Conservation (phyloP, 2,329 filamentous ascomycete species). For the Microdochium trichocladiopsis region DNA sequence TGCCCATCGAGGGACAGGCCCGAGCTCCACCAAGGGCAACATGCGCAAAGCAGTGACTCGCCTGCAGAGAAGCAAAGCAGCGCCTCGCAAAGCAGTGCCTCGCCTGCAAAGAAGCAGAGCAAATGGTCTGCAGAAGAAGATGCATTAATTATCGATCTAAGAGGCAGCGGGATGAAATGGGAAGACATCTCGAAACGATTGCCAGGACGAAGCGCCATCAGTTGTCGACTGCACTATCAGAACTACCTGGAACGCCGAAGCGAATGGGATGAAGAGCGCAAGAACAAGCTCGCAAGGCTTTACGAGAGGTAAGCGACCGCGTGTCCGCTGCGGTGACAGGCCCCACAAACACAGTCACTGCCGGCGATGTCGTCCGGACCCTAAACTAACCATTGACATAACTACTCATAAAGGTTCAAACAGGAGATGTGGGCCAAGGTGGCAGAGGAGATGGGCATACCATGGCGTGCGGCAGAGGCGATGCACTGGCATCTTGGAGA, state of each 20-base stretch:
- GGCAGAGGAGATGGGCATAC: constrained; percentile 88
- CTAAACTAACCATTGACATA: constrained; percentile 5
- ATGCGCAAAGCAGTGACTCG: no score
- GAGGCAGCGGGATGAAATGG: constrained; percentile 94
- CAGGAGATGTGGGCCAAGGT: constrained; percentile 97
- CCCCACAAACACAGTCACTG: no score
- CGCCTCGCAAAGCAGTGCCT: constrained; percentile 51
- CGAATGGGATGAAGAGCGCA: constrained; percentile 96
- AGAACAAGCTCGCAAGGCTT: constrained; percentile 89
- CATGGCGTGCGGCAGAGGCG: constrained; percentile 90
- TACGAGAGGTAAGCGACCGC: constrained; percentile 82
- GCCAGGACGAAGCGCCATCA: constrained; percentile 86
- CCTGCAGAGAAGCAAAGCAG: no score
- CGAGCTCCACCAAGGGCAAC: constrained; percentile 33
- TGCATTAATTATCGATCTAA: constrained; percentile 84
- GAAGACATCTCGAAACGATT: constrained; percentile 92
- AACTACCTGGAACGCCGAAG: constrained; percentile 92
- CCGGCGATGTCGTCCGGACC: no score
- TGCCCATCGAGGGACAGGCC: constrained; percentile 5
- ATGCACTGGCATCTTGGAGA: constrained; percentile 99
- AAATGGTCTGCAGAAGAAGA: constrained; percentile 97
- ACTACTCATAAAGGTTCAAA: constrained; percentile 64
- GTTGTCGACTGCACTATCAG: constrained; percentile 90
- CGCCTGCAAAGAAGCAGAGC: constrained; percentile 86
- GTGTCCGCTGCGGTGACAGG: no score